Conservation (phyloP, 768 basidiomycete species). For the Trametes elegans region DNA sequence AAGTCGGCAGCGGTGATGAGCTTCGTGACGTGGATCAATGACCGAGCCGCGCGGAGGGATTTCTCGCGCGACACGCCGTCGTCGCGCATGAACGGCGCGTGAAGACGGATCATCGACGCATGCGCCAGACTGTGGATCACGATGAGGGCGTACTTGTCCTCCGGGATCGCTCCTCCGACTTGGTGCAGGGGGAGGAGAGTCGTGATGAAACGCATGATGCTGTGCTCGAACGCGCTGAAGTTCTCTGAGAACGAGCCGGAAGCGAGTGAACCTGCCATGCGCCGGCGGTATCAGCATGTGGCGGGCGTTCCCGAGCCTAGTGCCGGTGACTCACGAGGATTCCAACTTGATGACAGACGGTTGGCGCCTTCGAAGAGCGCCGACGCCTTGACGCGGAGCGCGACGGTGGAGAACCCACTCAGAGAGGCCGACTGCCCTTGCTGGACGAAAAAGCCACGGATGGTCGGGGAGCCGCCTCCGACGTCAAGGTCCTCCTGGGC, state of each 20-base stretch:
- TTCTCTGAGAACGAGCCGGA: constrained; percentile 53
- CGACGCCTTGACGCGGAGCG: constrained; percentile 75
- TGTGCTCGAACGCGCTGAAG: constrained; percentile 59
- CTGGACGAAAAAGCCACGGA: constrained; percentile 54
- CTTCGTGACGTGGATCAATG: constrained; percentile 58
- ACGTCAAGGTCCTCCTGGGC: constrained; percentile 57
- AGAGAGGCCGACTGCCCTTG: constrained; percentile 48
- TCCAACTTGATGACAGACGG: constrained; percentile 58
- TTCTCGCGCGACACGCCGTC: constrained; percentile 64
- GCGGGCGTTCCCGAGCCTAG: constrained; percentile 5
- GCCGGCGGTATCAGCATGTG: neutral
- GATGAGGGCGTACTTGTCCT: constrained; percentile 60
- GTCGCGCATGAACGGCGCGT: constrained; percentile 58
- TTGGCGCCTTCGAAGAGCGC: constrained; percentile 70
- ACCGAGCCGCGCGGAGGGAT: constrained; percentile 61
- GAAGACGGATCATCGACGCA: constrained; percentile 62
- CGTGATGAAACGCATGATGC: constrained; percentile 60
- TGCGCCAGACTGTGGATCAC: constrained; percentile 65
- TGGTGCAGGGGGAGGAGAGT: constrained; percentile 66
- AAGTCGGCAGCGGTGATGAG: constrained; percentile 64
- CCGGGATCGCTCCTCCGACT: constrained; percentile 50
- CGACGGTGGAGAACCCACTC: constrained; percentile 59
- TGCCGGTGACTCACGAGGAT: constrained; percentile 44
- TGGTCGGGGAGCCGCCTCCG: constrained; percentile 53
- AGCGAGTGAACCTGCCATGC: constrained; percentile 36